A percentile compares a stretch with the other conserved stretches of the same genome.
Conservation (phyloP, 2,329 filamentous ascomycete species). For the Pseudogymnoascus sp. region DNA sequence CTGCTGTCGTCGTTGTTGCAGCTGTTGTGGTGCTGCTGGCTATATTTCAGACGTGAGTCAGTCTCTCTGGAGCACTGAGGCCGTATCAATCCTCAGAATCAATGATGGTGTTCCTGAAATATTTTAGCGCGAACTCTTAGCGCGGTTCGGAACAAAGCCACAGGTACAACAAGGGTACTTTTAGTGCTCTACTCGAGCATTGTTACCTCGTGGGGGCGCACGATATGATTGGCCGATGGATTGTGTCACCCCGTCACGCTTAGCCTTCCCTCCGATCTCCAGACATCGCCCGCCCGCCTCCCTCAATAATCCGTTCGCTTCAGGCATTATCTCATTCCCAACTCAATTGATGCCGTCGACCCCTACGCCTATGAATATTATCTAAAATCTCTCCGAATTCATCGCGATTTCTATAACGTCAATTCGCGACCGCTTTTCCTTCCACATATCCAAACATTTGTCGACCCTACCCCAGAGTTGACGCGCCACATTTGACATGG, state of each 20-base stretch:
- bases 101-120: background rate
- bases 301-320: background rate
- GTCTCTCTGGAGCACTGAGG: background rate
- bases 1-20: background rate
- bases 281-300: conserved; percentile 1
- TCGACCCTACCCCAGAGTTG: background rate
- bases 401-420: background rate
- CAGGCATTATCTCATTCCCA: background rate
- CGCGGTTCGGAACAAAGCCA: conserved; percentile 1
- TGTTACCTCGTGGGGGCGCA: conserved; percentile 1
- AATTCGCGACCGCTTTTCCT: background rate
- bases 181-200: background rate
- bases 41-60: conserved; percentile 2
- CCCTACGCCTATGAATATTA: background rate
- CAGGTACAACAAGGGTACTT: conserved; percentile 1
- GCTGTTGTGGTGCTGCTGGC: background rate
- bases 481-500: conserved; percentile 7
- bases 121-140: background rate
- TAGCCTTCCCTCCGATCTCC: background rate
- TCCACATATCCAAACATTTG: background rate
- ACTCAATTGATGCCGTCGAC: background rate
- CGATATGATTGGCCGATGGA: background rate
- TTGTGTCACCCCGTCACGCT: conserved; percentile 1
- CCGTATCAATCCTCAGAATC: background rate
- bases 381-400: background rate